These are phyloP conservation scores for Aspergillus sp. DNA, from an alignment of 2,329 filamentous ascomycete species.

Conservation along the genomic window DNA sequence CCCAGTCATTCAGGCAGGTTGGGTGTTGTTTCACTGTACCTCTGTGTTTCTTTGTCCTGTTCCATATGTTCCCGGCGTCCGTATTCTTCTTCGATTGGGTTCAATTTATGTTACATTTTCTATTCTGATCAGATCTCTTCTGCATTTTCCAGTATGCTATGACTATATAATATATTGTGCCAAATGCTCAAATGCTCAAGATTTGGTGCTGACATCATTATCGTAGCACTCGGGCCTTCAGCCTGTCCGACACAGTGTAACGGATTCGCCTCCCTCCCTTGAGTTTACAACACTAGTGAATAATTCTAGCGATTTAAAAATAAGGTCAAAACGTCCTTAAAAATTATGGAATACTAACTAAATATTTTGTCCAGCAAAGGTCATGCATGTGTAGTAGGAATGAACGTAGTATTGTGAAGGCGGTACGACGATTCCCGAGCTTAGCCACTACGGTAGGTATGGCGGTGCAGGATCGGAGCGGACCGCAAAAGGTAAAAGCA, in stretches of 20 bases:
- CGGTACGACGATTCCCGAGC: constrained; percentile 10
- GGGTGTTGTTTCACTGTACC: constrained; percentile 26
- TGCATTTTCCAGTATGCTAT: constrained; percentile 32
- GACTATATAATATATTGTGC: constrained; percentile 33
- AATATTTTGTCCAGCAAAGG: too few species aligned
- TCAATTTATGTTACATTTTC: constrained; percentile 27
- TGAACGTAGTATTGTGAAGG: too few species aligned
- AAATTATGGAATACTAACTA: too few species aligned
- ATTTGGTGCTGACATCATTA: too few species aligned
- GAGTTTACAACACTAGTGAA: too few species aligned
- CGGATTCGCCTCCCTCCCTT: too few species aligned
- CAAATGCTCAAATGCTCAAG: background rate
- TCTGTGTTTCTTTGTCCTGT: constrained; percentile 25
- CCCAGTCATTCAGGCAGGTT: constrained; percentile 29
- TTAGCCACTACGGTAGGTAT: constrained; percentile 21
- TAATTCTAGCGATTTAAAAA: too few species aligned
- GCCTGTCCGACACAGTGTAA: background rate
- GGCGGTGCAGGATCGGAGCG: constrained; percentile 37
- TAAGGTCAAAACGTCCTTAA: too few species aligned
- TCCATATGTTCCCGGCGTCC: constrained; percentile 33
- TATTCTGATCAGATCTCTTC: constrained; percentile 14
- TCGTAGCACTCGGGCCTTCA: background rate
- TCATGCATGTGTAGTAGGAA: too few species aligned
- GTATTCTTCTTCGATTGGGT: constrained; percentile 31
- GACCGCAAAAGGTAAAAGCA: constrained; percentile 43